Evolutionary conservation across 345 rosid genomes (phyloP).

Genomic region (Noccaea caerulescens): DNA sequence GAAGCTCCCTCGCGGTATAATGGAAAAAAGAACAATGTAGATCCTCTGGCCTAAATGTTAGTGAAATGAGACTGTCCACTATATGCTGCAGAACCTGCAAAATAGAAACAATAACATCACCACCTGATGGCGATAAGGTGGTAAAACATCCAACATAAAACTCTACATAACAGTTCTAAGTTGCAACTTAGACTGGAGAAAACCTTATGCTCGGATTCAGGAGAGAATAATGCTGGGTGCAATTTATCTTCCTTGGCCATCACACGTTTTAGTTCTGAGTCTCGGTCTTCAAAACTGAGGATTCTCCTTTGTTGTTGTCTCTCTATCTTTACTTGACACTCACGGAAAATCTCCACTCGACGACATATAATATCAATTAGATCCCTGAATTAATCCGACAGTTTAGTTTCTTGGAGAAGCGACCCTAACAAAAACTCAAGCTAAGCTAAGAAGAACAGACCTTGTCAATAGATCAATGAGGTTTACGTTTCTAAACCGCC

Average conservation of each 20-base stretch:
- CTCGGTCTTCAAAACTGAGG: constrained; percentile 64
- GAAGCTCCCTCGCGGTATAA: constrained; percentile 83
- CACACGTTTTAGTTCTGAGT: constrained; percentile 64
- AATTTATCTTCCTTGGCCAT: constrained; percentile 79
- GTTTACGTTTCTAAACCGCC: constrained; percentile 80
- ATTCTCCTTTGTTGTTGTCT: constrained; percentile 51
- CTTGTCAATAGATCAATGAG: constrained; percentile 89
- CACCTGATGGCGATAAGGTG: constrained; percentile 21
- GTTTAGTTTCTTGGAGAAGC: constrained; percentile 43
- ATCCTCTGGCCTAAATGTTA: constrained; percentile 87
- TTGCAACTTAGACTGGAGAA: constrained; percentile 30
- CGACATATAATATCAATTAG: constrained; percentile 69
- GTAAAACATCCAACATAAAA: constrained; percentile 10
- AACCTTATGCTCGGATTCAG: constrained; percentile 97
- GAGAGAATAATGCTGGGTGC: constrained; percentile 94
- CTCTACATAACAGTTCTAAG: neutral
- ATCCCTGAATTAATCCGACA: constrained; percentile 71
- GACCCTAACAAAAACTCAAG: constrained; percentile 10
- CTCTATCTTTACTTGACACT: constrained; percentile 70
- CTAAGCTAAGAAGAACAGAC: constrained; percentile 45
- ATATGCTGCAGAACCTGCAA: constrained; percentile 92
- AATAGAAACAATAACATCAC: constrained; percentile 26
- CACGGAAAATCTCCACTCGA: constrained; percentile 85
- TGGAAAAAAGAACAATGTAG: constrained; percentile 82
- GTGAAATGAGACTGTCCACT: constrained; percentile 77